A percentile compares a stretch with the other conserved stretches of the same genome.
phyloP scores from a whole-genome alignment of 2,329 filamentous ascomycete genomes.

The Colletotrichum camelliae region DNA sequence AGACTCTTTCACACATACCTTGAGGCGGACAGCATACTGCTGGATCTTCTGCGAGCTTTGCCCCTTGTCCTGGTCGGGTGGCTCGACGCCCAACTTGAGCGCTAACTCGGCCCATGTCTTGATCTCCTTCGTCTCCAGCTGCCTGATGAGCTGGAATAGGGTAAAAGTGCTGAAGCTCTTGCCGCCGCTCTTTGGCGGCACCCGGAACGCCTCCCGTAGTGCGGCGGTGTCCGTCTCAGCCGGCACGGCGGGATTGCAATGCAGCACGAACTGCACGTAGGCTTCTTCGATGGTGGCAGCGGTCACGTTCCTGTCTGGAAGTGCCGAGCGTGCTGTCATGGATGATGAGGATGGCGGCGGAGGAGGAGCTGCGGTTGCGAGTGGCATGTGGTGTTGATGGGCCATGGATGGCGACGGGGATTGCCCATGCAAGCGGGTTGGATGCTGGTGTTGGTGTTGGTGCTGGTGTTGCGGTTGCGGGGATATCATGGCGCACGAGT shows the following conservation, averaged over 20 bases:
- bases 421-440: not conserved
- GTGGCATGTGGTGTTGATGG: not conserved
- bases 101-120: slow-evolving; percentile 93
- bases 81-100: slow-evolving; percentile 85
- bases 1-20: slow-evolving; percentile 57
- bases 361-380: not conserved
- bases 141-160: slow-evolving; percentile 79
- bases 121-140: slow-evolving; percentile 81
- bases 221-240: slow-evolving; percentile 72
- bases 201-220: slow-evolving; percentile 77
- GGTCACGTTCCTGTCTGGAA: slow-evolving; percentile 74
- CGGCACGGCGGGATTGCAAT: slow-evolving; percentile 86
- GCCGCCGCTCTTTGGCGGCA: slow-evolving; percentile 84
- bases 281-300: slow-evolving; percentile 78
- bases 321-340: slow-evolving; percentile 23
- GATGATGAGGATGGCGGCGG: not conserved
- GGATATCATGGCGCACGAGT: slow-evolving; percentile 9
- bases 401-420: not conserved
- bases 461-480: slow-evolving; percentile 1
- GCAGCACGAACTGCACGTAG: slow-evolving; percentile 84
- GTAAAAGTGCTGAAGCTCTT: slow-evolving; percentile 82
- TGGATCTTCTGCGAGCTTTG: slow-evolving; percentile 94
- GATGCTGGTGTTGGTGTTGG: not conserved
- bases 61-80: slow-evolving; percentile 79
- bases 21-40: slow-evolving; percentile 90